Evolutionary conservation across 1,284 basidiomycete species (phyloP), one percentile per base, ranked within the genome.

Genomic region (Malassezia psittaci): DNA sequence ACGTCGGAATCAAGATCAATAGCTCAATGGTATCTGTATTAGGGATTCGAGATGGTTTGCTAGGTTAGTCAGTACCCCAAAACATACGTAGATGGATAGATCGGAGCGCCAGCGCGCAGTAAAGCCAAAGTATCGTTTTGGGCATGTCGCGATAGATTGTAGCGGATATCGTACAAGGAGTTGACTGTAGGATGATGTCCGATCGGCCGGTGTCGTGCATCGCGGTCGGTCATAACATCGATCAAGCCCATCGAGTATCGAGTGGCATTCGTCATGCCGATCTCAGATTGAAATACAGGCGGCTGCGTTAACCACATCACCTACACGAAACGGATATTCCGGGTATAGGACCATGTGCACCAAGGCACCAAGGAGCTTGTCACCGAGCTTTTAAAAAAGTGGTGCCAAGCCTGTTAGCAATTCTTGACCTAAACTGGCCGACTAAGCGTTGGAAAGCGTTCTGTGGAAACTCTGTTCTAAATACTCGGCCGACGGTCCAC

Each of bases 221-320:
- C 52, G 6, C 29, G 38, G 4, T 48, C 45, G 16, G 45, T n/a
- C 8, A 21, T 18, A 19, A 54, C n/a, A 16, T 37, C 45, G 32
- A 49, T 34, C 8, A 54, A 29, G 7, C 52, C 52, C 33, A 54
- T 32, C 12, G 35, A 40, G 47, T 49, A 54, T 16, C 52, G 52
- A 11, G 33, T 35, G 21, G 21, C 34, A 5, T 18, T 15, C n/a
- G 43, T 19, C 35, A 42, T 33, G 19, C 47, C 47, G 18, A 48
- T 16, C 12, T 37, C 34, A 11, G 47, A 37, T 5, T 1, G 11
- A 24, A 48, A 48, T 11, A 12, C 5, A 7, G n/a, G 16, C 36
- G 36, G 47, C 47, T 48, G 47, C 8, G 19, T 12, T 36, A 15
- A 37, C 29, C 3, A 38, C 9, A 15, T 6, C 8, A 39, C 47